Evolutionary conservation across 1,139 yeast species (phyloP), one percentile per base, ranked within the genome.

Genomic region (Kluyveromyces sp.): DNA sequence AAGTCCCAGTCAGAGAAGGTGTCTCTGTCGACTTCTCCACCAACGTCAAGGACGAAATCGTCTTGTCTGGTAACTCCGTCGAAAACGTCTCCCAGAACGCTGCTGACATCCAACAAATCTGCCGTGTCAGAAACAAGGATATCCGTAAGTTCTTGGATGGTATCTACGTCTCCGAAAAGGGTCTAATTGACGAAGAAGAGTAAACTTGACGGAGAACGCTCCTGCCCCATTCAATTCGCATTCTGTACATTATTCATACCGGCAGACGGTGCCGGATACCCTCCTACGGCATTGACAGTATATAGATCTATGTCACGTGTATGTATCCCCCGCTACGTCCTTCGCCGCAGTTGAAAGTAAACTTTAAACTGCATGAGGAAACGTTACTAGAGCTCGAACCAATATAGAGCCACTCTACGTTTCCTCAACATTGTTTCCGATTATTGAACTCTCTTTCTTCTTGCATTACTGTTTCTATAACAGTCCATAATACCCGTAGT

Each of bases 81-180:
- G 98, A 92, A 77, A 85, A 80, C 66, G 98, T 92, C 63, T 92
- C 98, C 57, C 98, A 92, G 77, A 83, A 89, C 67, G 94, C 95
- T 74, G 98, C 98, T 65, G 96, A 89, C 69, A 79, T 92, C 64
- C 96, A 92, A 77, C 98, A 94, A 78, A 80, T 80, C 74, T 89
- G 97, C 79, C 83, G 94, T 73, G 98, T 89, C 69, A 86, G 96
- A 82, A 92, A 92, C 94, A 94, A 94, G 89, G 99, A 94, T 92
- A 92, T 94, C 89, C 88, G 98, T 78, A 92, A 92, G 83, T 92
- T 83, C 78, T 84, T 92, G 81, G 98, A 92, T 75, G 98, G 98
- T 88, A 89, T 92, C 78, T 92, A 92, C 74, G 98, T 92, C 65
- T 89, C 97, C 58, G 94, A 86, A 77, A 85, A 86, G 75, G 96